Base-by-base conservation (phyloP, 306 rosid genomes). In the cucumber (Cucumis sativus) region DNA sequence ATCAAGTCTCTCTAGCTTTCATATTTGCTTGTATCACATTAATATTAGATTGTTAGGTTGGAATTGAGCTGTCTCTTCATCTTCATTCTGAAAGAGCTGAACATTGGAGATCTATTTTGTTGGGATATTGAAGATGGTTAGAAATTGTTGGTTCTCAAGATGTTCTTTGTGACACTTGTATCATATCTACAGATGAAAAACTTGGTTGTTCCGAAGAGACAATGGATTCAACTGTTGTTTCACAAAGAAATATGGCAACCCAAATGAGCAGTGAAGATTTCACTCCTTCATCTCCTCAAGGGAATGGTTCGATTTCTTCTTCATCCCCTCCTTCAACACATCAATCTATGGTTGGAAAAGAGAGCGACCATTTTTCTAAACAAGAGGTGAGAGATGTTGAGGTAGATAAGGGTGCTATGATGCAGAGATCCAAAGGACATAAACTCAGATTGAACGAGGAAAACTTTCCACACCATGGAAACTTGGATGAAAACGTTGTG, bases 331-430 rank as follows among this genome's bases (percentile, higher is more conserved):
- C 86, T 61, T 82, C 90, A 4, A 83, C 84, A 13, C 80, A 84
- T 12, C 77, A 33, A 62, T 80, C 80, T 16, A 70, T 79, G 55
- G 77, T 54, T 43, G 84, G 84, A 78, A 83, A 57, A 80, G 85
- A 85, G 45, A 76, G 59, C 57, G 77, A 76, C 14, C 70, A 52
- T 54, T 82, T 75, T 78, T 43, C 80, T 14, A 88, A 81, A 76
- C 78, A 84, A 79, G 90, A 89, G 79, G 84, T 91, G 74, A 91
- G 87, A 82, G 98, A 91, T 84, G 98, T 94, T 80, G 79, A 83
- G 83, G 90, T 94, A 60, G 98, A 94, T 60, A 85, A 80, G 83
- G 81, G 91, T 20, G 89, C 90, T 68, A 84, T 81, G 67, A 74
- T 63, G 52, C 82, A 81, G 80, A 78, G 87, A 86, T 82, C 88